Base-by-base conservation (phyloP, 164 flowering plant genomes). In the Chimonanthus praecox region DNA sequence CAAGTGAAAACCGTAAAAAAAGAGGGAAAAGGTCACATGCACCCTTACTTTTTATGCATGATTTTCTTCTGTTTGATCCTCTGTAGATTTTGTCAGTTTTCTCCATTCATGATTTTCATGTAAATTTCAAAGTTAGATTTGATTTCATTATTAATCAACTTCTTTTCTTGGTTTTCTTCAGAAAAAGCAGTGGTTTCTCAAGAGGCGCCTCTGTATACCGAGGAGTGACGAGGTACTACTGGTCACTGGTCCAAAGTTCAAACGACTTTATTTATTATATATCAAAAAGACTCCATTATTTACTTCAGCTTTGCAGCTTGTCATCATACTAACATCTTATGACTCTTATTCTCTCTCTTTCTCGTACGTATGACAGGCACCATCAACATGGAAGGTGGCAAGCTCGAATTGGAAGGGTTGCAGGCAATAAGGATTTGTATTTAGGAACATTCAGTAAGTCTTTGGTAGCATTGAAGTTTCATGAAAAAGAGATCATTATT, bases 341-440 rank as follows among this genome's bases (percentile, higher is more conserved):
- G 16, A 54, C 33, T 20, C n/a, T n/a, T n/a, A n/a, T n/a, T n/a
- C 7, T 74, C 67, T 78, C 33, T 67, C 67, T 58, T 5, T 49
- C 18, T 70, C 65, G 58, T 73, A 74, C 71, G 67, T n/a, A 8
- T 79, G 46, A 45, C 83, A 92, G 98, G 78, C 96, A 91, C 74
- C 98, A 91, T 82, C 94, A 90, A 74, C 97, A 90, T 84, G 97
- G 96, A 77, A 87, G 96, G 68, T 92, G 97, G 97, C 96, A 92
- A 81, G 96, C 96, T 70, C 80, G 96, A 79, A 91, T 92, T 8
- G 97, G 97, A 71, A 88, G 97, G 75, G 98, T 92, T 80, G 96
- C 98, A 49, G 98, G 98, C 71, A 92, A 92, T 88, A 92, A 92
- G 80, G 98, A 92, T 86, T 81, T 92, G 86, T 92, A 92, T 84